Conservation (phyloP, 805 yeast genomes). For the Starmerella apis region DNA sequence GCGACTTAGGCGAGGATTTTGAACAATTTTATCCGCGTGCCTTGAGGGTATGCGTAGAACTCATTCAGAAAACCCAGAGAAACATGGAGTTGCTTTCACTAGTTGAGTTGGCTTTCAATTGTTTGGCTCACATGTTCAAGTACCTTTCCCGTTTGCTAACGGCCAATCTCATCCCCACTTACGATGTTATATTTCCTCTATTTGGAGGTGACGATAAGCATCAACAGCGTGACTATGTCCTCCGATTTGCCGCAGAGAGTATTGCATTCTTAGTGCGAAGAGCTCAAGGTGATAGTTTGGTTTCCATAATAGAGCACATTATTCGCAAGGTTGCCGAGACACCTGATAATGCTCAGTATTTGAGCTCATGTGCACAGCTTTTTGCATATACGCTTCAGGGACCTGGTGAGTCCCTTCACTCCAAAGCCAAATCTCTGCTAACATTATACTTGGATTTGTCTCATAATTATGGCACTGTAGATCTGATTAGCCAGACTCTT, state of each 20-base stretch:
- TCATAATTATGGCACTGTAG: not conserved
- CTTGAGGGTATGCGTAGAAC: slow-evolving; percentile 40
- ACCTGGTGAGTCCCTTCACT: slow-evolving; percentile 62
- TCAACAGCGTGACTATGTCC: slow-evolving; percentile 41
- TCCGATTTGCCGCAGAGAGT: slow-evolving; percentile 84
- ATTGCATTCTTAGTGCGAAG: slow-evolving; percentile 73
- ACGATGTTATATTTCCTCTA: slow-evolving; percentile 51
- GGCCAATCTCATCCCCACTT: slow-evolving; percentile 58
- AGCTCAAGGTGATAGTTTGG: slow-evolving; percentile 42
- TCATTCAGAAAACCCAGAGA: slow-evolving; percentile 33
- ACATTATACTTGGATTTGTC: slow-evolving; percentile 17
- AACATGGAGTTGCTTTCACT: slow-evolving; percentile 47
- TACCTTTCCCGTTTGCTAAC: slow-evolving; percentile 60
- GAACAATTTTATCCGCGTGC: slow-evolving; percentile 53
- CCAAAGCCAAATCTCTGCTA: slow-evolving; percentile 50
- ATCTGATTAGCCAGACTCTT: slow-evolving; percentile 17
- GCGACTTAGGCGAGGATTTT: slow-evolving; percentile 87
- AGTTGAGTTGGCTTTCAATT: slow-evolving; percentile 74
- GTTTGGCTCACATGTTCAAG: slow-evolving; percentile 81
- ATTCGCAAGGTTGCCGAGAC: slow-evolving; percentile 29
- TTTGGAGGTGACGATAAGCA: slow-evolving; percentile 38
- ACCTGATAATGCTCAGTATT: slow-evolving; percentile 40
- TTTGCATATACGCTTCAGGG: slow-evolving; percentile 67
- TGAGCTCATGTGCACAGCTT: slow-evolving; percentile 48
- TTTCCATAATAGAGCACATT: slow-evolving; percentile 37